These are phyloP conservation scores for Thelephora ganbajun DNA, from an alignment of 768 basidiomycete species.

Conservation along the genomic window DNA sequence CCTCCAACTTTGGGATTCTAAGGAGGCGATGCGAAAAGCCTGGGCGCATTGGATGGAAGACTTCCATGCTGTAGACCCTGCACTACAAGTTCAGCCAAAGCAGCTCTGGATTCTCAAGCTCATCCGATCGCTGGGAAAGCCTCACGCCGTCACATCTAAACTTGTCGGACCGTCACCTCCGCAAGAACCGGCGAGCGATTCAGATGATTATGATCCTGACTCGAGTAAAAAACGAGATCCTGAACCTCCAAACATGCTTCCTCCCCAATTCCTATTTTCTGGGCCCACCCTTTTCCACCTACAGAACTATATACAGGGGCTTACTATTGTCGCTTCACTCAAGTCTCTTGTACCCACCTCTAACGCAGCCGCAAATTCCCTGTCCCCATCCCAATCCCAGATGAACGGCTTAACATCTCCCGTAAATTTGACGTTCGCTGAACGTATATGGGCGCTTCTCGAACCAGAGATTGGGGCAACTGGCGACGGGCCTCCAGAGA, in stretches of 20 bases:
- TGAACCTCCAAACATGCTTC: slow-evolving; percentile 29
- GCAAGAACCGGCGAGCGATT: background rate
- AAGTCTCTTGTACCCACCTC: slow-evolving; percentile 38
- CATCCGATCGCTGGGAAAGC: slow-evolving; percentile 12
- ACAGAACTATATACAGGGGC: slow-evolving; percentile 61
- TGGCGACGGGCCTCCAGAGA: slow-evolving; percentile 22
- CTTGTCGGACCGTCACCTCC: background rate
- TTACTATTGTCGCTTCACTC: slow-evolving; percentile 49
- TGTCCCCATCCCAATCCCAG: background rate
- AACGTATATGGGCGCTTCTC: slow-evolving; percentile 54
- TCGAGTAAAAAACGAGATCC: background rate
- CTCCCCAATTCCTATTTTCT: slow-evolving; percentile 54
- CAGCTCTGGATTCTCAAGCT: slow-evolving; percentile 12
- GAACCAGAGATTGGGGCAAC: slow-evolving; percentile 30
- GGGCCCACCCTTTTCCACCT: slow-evolving; percentile 36
- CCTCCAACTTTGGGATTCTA: slow-evolving; percentile 31
- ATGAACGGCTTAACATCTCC: slow-evolving; percentile 4
- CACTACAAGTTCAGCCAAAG: slow-evolving; percentile 3
- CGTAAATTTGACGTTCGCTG: slow-evolving; percentile 24
- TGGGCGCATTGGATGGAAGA: slow-evolving; percentile 14
- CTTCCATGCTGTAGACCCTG: slow-evolving; percentile 2
- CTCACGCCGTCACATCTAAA: slow-evolving; percentile 9
- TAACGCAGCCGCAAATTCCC: slow-evolving; percentile 1
- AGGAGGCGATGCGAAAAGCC: slow-evolving; percentile 16
- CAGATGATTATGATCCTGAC: background rate